A percentile compares a stretch with the other conserved stretches of the same genome.
Evolutionary conservation across 2,329 filamentous ascomycete species (phyloP).

Genomic region (Fonsecaea monophora): DNA sequence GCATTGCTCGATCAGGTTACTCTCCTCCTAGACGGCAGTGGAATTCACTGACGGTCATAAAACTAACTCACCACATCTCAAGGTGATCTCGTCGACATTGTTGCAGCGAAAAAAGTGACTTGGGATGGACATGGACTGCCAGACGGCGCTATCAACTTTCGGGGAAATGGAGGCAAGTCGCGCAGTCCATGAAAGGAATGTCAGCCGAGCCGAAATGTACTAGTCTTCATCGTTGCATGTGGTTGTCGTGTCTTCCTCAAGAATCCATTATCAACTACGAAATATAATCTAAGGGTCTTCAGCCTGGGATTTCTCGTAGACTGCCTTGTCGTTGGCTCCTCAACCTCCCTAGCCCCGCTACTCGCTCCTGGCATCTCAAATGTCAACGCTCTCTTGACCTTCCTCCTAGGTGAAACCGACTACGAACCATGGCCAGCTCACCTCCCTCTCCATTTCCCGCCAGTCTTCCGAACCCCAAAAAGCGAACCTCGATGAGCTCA

Average conservation of each 20-base stretch:
- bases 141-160: too few species aligned
- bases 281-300: neutral
- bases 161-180: neutral
- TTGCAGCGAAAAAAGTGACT: neutral
- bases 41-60: too few species aligned
- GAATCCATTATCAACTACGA: neutral
- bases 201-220: neutral
- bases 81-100: too few species aligned
- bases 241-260: neutral
- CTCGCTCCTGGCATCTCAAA: neutral
- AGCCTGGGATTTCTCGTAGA: neutral
- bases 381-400: neutral
- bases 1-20: neutral
- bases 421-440: slow-evolving; percentile 37
- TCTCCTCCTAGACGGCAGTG: neutral
- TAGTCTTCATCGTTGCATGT: neutral
- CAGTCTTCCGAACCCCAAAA: slow-evolving; percentile 45
- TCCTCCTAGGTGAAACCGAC: neutral
- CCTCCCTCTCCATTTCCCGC: slow-evolving; percentile 37
- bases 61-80: too few species aligned
- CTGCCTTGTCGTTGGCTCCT: neutral
- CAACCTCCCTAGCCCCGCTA: neutral
- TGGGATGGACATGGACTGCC: neutral
- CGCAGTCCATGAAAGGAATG: neutral
- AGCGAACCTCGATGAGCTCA: slow-evolving; percentile 52